Base-by-base conservation (phyloP, 441 rosid species). In the Pelargonium citronellum region DNA sequence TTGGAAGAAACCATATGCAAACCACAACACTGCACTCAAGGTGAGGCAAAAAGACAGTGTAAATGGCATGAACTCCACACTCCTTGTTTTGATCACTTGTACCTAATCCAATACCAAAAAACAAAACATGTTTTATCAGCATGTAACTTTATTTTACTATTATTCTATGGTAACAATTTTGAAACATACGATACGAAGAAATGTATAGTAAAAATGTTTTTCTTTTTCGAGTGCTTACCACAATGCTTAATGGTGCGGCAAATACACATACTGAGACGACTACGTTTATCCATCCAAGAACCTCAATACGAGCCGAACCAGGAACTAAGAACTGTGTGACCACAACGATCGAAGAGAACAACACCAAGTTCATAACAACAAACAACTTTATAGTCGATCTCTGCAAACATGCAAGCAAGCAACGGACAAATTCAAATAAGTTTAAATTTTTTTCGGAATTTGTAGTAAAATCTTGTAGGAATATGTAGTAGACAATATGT, bases 1-100 rank as follows among this genome's bases (percentile, higher is more conserved):
- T 4, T 64, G 67, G 65, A 88, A 79, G 30, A 89, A 67, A 3
- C 99, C 99, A 43, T 90, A 94, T 10, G 77, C 78, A 73, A 91
- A 89, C 99, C 99, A 94, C 81, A 83, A 79, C n/a, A 86, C 46
- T 10, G 97, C 99, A 66, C 89, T 86, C 70, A 90, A 22, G 30
- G 96, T 90, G 16, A 94, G 94, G 81, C 82, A 90, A 70, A 91
- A 80, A 0, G 97, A 91, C 17, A 94, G 71, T 70, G 74, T 77
- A 69, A 94, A 86, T 1, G 97, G 99, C 99, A 94, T 94, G 85
- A 84, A 94, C 73, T 94, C 97, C 7, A 94, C 97, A 55, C 99
- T 91, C 64, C 70, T 87, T 8, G 99, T 94, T 49, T 84, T 69
- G 37, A 91, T 75, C 1, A 95, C 97, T 73, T 79, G 86, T 71